Evolutionary conservation across 345 rosid genomes (phyloP).

Genomic region (Corchorus capsularis): DNA sequence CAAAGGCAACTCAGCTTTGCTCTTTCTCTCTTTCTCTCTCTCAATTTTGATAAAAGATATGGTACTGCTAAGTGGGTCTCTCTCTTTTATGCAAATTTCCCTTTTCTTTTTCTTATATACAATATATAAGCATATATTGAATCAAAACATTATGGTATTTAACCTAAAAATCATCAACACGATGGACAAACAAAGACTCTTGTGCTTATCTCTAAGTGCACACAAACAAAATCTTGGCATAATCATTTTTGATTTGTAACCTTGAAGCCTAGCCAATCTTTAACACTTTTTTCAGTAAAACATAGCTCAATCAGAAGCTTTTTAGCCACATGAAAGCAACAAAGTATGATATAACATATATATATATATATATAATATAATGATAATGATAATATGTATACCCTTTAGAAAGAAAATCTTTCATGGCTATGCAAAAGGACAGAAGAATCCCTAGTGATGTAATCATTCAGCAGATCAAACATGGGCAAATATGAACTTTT

Average conservation of each 20-base stretch:
- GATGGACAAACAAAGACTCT: not conserved
- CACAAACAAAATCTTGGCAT: slow-evolving; percentile 7
- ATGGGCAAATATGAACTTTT: not conserved
- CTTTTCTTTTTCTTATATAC: not conserved
- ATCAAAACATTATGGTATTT: not conserved
- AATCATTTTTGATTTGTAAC: not conserved
- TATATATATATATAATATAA: too few relatives aligned
- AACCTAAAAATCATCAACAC: slow-evolving; percentile 13
- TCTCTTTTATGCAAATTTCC: slow-evolving; percentile 45
- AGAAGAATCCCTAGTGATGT: not conserved
- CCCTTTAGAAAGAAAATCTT: not conserved
- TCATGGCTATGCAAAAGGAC: not conserved
- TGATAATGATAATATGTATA: too few relatives aligned
- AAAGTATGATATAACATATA: too few relatives aligned
- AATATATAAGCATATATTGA: not conserved
- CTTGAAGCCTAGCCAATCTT: not conserved
- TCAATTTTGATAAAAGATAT: slow-evolving; percentile 46
- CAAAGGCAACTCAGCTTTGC: slow-evolving; percentile 83
- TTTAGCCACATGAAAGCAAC: not conserved
- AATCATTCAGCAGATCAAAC: not conserved
- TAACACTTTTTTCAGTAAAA: not conserved
- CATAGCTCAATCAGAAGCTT: slow-evolving; percentile 7
- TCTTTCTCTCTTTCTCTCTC: slow-evolving; percentile 40
- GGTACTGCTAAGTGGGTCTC: slow-evolving; percentile 61
- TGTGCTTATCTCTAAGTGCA: slow-evolving; percentile 14